Evolutionary conservation across 257 asterid species (phyloP).

Genomic region (Mitragyna speciosa): DNA sequence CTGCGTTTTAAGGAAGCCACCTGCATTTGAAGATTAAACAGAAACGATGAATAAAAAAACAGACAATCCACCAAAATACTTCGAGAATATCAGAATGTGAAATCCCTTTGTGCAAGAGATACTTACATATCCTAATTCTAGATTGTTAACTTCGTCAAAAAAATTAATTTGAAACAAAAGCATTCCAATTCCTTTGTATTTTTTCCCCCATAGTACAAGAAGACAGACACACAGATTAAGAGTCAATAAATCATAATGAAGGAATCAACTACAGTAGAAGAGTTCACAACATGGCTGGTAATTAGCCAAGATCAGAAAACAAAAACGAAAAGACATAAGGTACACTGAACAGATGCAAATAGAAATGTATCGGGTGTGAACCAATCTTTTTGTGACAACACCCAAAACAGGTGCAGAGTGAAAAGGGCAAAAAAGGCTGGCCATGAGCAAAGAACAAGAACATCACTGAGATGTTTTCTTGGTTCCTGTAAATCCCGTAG

Average conservation of each 20-base stretch:
- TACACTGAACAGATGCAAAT: no score
- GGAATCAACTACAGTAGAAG: not conserved
- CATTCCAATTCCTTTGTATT: not conserved
- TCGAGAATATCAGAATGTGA: not conserved
- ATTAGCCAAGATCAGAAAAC: no score
- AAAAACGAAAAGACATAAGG: no score
- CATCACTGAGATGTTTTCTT: not conserved
- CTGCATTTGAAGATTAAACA: constrained; percentile 35
- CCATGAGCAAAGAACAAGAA: not conserved
- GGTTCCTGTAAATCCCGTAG: not conserved
- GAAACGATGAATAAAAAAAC: not conserved
- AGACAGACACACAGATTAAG: not conserved
- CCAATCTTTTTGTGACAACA: not conserved
- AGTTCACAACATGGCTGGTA: no score
- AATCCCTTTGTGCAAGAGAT: not conserved
- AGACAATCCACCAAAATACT: not conserved
- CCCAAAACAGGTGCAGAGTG: not conserved
- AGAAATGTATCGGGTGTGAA: not conserved
- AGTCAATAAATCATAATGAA: not conserved
- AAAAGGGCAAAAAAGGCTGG: not conserved
- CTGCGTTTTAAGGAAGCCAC: constrained; percentile 70
- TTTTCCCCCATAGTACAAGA: no score
- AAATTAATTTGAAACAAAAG: not conserved
- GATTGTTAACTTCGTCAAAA: not conserved
- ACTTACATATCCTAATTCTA: not conserved